A percentile compares a stretch with the other conserved stretches of the same genome.
Evolutionary conservation across 306 rosid genomes (phyloP).

Genomic region (Quercus mongolica): DNA sequence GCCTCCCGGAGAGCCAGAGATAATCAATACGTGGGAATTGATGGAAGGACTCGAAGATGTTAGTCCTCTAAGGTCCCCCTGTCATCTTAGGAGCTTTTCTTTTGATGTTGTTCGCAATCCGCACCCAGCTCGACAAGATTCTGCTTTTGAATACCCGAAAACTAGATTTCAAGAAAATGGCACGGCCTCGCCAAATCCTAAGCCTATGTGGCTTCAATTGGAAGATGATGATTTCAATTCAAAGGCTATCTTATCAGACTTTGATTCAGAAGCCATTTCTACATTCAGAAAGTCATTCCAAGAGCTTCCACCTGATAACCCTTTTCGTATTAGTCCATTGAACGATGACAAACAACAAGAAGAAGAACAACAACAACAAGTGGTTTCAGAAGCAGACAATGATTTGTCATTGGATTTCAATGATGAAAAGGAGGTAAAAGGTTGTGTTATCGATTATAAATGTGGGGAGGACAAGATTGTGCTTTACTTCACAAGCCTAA

Average conservation of each 20-base stretch:
- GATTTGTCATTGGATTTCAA: slow-evolving; percentile 13
- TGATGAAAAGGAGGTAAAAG: slow-evolving; percentile 17
- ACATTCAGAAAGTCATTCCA: slow-evolving; percentile 51
- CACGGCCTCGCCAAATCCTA: slow-evolving; percentile 12
- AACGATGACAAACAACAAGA: slow-evolving; percentile 3
- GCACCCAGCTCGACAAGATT: not conserved
- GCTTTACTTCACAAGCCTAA: slow-evolving; percentile 72
- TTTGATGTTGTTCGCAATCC: slow-evolving; percentile 39
- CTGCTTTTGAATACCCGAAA: slow-evolving; percentile 32
- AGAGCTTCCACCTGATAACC: slow-evolving; percentile 27
- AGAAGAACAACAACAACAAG: not conserved
- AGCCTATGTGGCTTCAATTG: slow-evolving; percentile 54
- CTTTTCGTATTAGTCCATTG: slow-evolving; percentile 10
- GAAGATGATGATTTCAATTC: slow-evolving; percentile 25
- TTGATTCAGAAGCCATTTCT: slow-evolving; percentile 48
- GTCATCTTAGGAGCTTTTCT: slow-evolving; percentile 58
- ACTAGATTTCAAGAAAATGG: slow-evolving; percentile 25
- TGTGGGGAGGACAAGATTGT: slow-evolving; percentile 44
- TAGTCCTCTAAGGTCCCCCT: slow-evolving; percentile 64
- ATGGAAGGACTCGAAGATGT: slow-evolving; percentile 94
- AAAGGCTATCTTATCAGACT: slow-evolving; percentile 30
- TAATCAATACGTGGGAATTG: slow-evolving; percentile 84
- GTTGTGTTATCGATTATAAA: slow-evolving; percentile 19
- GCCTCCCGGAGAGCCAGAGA: slow-evolving; percentile 84
- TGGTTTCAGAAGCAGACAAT: not conserved